These are phyloP conservation scores for Aspergillus udagawae DNA, from an alignment of 2,329 filamentous ascomycete genomes.

Conservation along the genomic window DNA sequence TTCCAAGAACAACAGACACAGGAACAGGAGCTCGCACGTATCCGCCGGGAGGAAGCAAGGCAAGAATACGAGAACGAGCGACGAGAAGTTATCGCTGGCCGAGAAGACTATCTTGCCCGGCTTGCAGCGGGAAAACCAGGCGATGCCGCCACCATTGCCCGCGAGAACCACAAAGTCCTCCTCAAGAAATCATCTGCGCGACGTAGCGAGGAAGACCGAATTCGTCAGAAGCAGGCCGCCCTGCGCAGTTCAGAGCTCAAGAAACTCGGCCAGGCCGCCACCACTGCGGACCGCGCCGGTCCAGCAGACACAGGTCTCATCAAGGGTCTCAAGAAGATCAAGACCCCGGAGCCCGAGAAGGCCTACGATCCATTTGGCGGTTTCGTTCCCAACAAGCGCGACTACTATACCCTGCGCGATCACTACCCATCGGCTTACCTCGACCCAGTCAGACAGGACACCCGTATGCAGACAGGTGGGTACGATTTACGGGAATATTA, in stretches of 20 bases:
- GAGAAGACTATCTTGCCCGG: slow-evolving; percentile 66
- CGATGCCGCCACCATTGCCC: slow-evolving; percentile 53
- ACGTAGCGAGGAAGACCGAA: slow-evolving; percentile 52
- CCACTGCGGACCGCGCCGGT: slow-evolving; percentile 23
- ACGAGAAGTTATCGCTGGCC: slow-evolving; percentile 58
- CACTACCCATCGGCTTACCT: slow-evolving; percentile 74
- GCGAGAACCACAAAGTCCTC: slow-evolving; percentile 56
- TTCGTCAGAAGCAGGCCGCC: slow-evolving; percentile 44
- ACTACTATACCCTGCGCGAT: slow-evolving; percentile 66
- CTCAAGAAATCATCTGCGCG: slow-evolving; percentile 67
- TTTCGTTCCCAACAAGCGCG: slow-evolving; percentile 55
- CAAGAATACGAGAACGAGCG: slow-evolving; percentile 69
- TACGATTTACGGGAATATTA: slow-evolving; percentile 82
- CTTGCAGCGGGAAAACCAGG: slow-evolving; percentile 60
- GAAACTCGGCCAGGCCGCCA: slow-evolving; percentile 18
- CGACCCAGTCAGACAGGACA: slow-evolving; percentile 61
- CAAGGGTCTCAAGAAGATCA: slow-evolving; percentile 69
- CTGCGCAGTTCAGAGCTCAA: slow-evolving; percentile 32
- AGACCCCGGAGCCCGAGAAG: slow-evolving; percentile 60
- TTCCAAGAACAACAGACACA: slow-evolving; percentile 48
- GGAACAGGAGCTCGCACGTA: slow-evolving; percentile 63
- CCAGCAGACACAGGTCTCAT: slow-evolving; percentile 51
- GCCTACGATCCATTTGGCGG: slow-evolving; percentile 89
- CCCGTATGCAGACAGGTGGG: slow-evolving; percentile 68
- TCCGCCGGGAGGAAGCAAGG: slow-evolving; percentile 59